Percentiles rank a stretch among this genome's conserved stretches.
phyloP scores from a whole-genome alignment of 2,329 filamentous ascomycete genomes.

The Coniosporium tulheliwenetii region DNA sequence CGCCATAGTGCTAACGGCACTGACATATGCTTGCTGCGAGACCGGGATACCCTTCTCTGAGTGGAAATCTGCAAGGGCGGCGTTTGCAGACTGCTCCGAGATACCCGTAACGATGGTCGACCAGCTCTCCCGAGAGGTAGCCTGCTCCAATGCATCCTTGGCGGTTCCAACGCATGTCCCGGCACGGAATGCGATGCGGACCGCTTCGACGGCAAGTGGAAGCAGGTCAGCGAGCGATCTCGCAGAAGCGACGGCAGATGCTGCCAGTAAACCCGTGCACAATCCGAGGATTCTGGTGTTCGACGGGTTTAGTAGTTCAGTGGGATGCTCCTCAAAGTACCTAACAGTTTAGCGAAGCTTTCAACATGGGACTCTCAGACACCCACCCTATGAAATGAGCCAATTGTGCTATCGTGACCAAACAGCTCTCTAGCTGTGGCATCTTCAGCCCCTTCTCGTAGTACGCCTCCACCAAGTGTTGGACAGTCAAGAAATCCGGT shows the following conservation, averaged over 20 bases:
- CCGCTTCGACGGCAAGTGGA: constrained; percentile 45
- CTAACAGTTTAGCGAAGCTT: constrained; percentile 3
- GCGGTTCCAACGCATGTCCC: constrained; percentile 31
- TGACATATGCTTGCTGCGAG: constrained; percentile 40
- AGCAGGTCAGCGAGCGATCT: constrained; percentile 46
- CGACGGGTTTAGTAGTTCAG: constrained; percentile 32
- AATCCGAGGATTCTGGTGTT: constrained; percentile 44
- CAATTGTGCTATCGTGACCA: constrained; percentile 49
- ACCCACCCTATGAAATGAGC: constrained; percentile 54
- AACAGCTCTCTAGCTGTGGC: constrained; percentile 46
- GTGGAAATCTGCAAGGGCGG: constrained; percentile 42
- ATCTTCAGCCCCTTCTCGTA: constrained; percentile 41
- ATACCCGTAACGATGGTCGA: constrained; percentile 48
- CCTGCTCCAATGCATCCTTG: constrained; percentile 34
- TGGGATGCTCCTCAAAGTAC: constrained; percentile 36
- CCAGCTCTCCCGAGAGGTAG: constrained; percentile 44
- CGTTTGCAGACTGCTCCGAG: constrained; percentile 34
- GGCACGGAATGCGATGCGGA: constrained; percentile 50
- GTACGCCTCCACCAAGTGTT: constrained; percentile 51
- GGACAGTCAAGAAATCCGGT: constrained; percentile 45
- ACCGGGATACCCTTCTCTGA: constrained; percentile 32
- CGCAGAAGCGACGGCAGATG: constrained; percentile 48
- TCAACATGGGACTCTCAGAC: not conserved
- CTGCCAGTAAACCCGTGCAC: constrained; percentile 56
- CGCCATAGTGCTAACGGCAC: constrained; percentile 42